phyloP scores from a whole-genome alignment of 805 yeast genomes.

The Wickerhamomyces rabaulensis region DNA sequence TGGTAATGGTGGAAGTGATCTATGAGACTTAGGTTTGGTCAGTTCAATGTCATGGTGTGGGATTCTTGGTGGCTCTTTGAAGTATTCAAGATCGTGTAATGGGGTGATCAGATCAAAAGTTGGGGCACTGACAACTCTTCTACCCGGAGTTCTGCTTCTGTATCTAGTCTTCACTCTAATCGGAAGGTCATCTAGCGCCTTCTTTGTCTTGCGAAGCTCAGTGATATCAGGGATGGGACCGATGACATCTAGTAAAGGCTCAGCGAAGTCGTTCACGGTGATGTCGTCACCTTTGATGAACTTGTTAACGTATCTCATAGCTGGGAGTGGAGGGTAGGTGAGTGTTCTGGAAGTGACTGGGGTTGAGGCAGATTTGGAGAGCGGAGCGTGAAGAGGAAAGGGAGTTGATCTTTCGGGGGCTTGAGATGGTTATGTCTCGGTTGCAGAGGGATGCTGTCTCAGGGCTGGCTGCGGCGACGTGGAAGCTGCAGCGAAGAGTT shows the following conservation, averaged over 20 bases:
- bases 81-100: not conserved
- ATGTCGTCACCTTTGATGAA: slow-evolving; percentile 6
- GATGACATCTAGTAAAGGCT: slow-evolving; percentile 2
- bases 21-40: not conserved
- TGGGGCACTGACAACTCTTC: slow-evolving; percentile 11
- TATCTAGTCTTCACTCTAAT: slow-evolving; percentile 8
- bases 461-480: not conserved
- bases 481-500: too few species aligned
- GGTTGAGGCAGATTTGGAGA: too few species aligned
- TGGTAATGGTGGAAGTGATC: not conserved
- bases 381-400: too few species aligned
- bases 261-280: slow-evolving; percentile 2
- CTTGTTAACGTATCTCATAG: slow-evolving; percentile 8
- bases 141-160: not conserved
- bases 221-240: slow-evolving; percentile 4
- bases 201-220: not conserved
- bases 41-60: not conserved
- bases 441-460: not conserved
- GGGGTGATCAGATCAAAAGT: slow-evolving; percentile 6
- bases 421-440: too few species aligned
- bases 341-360: too few species aligned
- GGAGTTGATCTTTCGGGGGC: too few species aligned
- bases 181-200: slow-evolving; percentile 4
- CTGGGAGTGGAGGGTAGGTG: not conserved
- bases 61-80: slow-evolving; percentile 6